phyloP scores from a whole-genome alignment of 169 alveolate genomes.

The Cyclospora cayetanensis region DNA sequence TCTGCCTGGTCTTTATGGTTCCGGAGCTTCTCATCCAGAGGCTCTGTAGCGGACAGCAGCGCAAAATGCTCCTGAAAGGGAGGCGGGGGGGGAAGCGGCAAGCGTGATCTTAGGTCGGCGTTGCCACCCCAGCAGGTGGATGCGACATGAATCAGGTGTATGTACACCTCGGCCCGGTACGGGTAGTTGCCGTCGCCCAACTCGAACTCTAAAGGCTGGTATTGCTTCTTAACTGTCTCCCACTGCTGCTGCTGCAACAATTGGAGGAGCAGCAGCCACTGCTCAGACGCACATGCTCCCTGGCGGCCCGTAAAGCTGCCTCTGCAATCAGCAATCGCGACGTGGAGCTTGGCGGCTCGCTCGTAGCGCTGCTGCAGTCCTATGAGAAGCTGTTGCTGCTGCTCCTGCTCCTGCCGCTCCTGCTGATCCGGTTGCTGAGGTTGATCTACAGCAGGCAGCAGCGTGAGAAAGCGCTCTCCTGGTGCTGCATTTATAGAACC shows the following conservation, averaged over 20 bases:
- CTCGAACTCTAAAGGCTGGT: constrained; percentile 61
- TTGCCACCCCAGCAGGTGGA: constrained; percentile 46
- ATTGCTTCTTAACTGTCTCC: constrained; percentile 18
- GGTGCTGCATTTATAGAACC: constrained; percentile 57
- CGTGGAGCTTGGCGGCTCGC: background rate
- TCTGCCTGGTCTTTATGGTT: background rate
- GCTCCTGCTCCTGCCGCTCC: constrained; percentile 44
- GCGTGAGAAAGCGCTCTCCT: constrained; percentile 14
- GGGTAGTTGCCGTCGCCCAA: constrained; percentile 56
- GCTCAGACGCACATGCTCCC: background rate
- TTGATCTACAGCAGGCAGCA: constrained; percentile 24
- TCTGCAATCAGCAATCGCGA: background rate
- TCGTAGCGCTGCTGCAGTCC: constrained; percentile 42
- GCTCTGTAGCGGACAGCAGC: constrained; percentile 11
- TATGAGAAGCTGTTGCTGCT: constrained; percentile 44
- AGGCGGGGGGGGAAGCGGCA: constrained; percentile 54
- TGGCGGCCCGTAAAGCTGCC: background rate
- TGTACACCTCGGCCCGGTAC: constrained; percentile 51
- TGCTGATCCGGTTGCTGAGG: constrained; percentile 10
- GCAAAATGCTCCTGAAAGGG: constrained; percentile 53
- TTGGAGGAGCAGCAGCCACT: constrained; percentile 53
- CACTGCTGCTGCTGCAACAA: constrained; percentile 61
- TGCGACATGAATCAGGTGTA: constrained; percentile 61
- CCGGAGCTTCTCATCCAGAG: background rate
- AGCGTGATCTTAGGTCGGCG: background rate